Conservation (phyloP, 2,329 filamentous ascomycete genomes). For the Colletotrichum paranaense region DNA sequence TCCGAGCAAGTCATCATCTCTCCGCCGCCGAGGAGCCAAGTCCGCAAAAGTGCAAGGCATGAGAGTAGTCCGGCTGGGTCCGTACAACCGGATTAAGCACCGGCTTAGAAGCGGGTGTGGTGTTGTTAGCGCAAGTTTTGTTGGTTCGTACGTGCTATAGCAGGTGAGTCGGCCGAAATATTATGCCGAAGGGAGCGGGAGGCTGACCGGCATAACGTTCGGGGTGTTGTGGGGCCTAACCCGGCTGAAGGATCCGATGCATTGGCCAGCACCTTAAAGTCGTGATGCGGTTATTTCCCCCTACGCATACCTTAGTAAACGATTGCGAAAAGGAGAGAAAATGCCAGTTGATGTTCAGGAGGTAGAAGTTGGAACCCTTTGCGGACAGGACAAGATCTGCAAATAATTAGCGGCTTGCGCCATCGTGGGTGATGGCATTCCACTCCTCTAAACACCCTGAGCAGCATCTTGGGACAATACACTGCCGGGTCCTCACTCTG, state of each 20-base stretch:
- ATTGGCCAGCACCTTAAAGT: neutral
- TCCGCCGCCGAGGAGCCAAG: neutral
- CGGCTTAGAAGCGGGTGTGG: no score
- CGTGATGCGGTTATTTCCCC: no score
- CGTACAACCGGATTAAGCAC: neutral
- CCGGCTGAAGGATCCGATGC: neutral
- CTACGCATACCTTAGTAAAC: neutral
- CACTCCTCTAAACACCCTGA: neutral
- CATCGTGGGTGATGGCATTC: neutral
- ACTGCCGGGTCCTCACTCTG: neutral
- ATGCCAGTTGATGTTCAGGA: neutral
- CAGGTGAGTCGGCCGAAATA: conserved; percentile 19
- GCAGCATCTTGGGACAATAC: neutral
- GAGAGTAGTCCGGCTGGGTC: neutral
- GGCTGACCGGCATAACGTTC: conserved; percentile 3
- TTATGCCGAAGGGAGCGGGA: conserved; percentile 13
- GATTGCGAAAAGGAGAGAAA: neutral
- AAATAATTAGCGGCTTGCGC: neutral
- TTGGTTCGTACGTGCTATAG: neutral
- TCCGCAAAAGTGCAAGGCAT: neutral
- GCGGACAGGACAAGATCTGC: neutral
- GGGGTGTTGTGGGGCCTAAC: conserved; percentile 5
- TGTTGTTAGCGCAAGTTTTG: no score
- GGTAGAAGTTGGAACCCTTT: neutral
- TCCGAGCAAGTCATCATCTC: neutral